phyloP scores from a whole-genome alignment of 257 asterid species.

The Solanum infundibuliforme region DNA sequence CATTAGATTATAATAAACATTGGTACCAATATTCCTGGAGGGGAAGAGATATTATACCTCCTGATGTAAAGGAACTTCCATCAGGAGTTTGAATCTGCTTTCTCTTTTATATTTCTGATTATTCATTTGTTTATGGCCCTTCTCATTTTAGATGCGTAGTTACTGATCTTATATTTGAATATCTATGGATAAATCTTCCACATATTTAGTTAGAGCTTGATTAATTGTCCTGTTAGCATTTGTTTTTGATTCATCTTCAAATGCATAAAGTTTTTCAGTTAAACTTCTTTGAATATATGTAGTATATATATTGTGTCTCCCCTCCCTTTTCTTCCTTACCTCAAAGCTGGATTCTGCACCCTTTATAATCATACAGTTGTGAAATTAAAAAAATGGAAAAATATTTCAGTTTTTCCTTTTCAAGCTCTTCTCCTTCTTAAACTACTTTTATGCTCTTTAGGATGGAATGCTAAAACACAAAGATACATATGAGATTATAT shows the following conservation, averaged over 20 bases:
- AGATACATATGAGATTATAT: constrained; percentile 81
- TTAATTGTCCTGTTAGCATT: neutral
- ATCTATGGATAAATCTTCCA: neutral
- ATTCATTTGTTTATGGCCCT: neutral
- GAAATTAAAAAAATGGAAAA: neutral
- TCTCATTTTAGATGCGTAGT: neutral
- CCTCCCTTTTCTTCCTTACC: neutral
- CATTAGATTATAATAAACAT: neutral
- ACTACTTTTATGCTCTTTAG: constrained; percentile 23
- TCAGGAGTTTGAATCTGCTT: neutral
- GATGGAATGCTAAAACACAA: constrained; percentile 96
- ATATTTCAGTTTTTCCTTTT: neutral
- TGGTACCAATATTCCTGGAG: neutral
- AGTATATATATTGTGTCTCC: neutral
- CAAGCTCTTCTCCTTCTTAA: neutral
- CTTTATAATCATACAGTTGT: neutral
- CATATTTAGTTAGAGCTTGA: neutral
- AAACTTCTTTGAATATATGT: neutral
- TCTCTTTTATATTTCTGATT: neutral
- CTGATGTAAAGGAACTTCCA: neutral
- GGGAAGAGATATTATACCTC: neutral
- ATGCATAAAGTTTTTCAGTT: neutral
- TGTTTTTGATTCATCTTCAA: neutral
- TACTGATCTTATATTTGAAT: neutral
- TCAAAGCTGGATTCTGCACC: neutral